Conservation (phyloP, 768 basidiomycete species). For the Pleurotus salmoneostramineus region DNA sequence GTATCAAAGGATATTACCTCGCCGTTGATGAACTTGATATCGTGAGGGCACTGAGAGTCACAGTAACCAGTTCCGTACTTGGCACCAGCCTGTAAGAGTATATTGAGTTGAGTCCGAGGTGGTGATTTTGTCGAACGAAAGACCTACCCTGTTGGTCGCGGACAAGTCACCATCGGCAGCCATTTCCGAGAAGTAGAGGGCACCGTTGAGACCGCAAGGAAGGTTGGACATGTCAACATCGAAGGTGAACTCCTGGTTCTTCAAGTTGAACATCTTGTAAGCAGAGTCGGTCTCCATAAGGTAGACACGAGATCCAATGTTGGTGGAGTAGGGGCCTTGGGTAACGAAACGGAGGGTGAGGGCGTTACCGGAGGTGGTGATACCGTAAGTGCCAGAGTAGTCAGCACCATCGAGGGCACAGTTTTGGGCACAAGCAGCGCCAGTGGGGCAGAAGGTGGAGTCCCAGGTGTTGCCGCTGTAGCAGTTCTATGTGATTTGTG, state of each 20-base stretch:
- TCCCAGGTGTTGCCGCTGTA: constrained; percentile 59
- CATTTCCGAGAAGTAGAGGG: constrained; percentile 57
- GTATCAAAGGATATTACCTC: constrained; percentile 21
- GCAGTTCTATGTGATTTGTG: constrained; percentile 25
- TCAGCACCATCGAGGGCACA: constrained; percentile 44
- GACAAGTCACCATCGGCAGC: constrained; percentile 49
- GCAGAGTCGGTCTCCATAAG: constrained; percentile 40
- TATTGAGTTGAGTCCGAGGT: not conserved
- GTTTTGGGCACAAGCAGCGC: constrained; percentile 39
- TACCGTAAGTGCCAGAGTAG: constrained; percentile 49
- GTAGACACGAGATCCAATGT: constrained; percentile 44
- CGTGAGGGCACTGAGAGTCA: constrained; percentile 50
- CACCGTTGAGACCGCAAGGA: constrained; percentile 57
- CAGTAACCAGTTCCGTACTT: constrained; percentile 33
- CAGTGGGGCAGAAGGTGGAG: constrained; percentile 44
- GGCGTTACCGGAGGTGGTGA: constrained; percentile 41
- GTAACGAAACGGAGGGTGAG: constrained; percentile 50
- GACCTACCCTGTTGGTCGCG: constrained; percentile 44
- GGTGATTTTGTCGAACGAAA: not conserved
- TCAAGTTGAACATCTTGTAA: constrained; percentile 42
- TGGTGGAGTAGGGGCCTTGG: constrained; percentile 23
- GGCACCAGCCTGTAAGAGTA: constrained; percentile 39
- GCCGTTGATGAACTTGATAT: constrained; percentile 60
- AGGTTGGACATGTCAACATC: constrained; percentile 58
- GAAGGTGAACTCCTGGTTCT: constrained; percentile 60